These are phyloP conservation scores for Apophysomyces ossiformis DNA, from an alignment of 371 early-diverging fungal genomes.

Conservation along the genomic window DNA sequence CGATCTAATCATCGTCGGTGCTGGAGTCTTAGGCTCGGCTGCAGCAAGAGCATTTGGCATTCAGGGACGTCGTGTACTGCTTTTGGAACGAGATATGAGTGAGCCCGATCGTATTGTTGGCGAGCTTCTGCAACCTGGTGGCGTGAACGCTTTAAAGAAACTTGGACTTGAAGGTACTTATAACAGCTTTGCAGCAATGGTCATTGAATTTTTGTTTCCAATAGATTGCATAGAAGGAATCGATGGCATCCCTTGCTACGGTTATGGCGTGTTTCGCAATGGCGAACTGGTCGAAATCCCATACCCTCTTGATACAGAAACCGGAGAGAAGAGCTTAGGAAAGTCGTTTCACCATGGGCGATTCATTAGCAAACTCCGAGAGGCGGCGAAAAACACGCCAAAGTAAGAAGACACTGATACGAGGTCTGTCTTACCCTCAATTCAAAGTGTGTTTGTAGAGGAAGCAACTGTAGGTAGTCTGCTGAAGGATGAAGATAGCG, in stretches of 20 bases:
- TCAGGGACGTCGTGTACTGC: constrained; percentile 70
- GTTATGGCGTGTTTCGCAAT: constrained; percentile 80
- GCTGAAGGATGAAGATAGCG: constrained; percentile 43
- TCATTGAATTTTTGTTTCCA: neutral
- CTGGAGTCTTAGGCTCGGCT: constrained; percentile 86
- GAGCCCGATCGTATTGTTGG: constrained; percentile 97
- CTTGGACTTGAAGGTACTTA: constrained; percentile 70
- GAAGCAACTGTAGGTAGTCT: constrained; percentile 77
- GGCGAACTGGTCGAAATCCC: constrained; percentile 64
- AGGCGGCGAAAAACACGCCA: constrained; percentile 62
- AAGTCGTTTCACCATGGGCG: constrained; percentile 94
- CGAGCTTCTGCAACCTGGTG: constrained; percentile 93
- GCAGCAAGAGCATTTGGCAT: constrained; percentile 77
- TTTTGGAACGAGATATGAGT: constrained; percentile 82
- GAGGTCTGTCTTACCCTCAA: neutral
- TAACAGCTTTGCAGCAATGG: neutral
- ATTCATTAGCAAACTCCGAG: constrained; percentile 86
- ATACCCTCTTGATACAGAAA: constrained; percentile 56
- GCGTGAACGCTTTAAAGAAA: constrained; percentile 73
- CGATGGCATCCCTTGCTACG: constrained; percentile 84
- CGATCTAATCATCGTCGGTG: constrained; percentile 87
- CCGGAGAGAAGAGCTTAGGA: constrained; percentile 61
- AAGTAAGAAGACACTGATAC: constrained; percentile 44
- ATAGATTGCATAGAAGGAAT: constrained; percentile 82
- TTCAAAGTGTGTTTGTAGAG: constrained; percentile 65